phyloP scores from a whole-genome alignment of 78 protist genomes.

The Polysphondylium violaceum region DNA sequence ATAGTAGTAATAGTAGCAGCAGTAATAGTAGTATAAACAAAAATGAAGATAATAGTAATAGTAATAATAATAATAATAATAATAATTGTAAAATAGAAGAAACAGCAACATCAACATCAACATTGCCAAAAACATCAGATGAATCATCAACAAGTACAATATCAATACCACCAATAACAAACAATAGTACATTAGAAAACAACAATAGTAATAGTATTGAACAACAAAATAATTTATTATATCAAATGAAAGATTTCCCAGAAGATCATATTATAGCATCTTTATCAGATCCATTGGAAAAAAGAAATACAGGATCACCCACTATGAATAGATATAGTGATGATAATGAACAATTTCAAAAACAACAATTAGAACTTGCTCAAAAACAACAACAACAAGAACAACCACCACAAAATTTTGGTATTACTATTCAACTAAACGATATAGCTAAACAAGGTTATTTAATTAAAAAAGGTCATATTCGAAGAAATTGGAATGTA shows the following conservation, averaged over 20 bases:
- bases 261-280: constrained; percentile 41
- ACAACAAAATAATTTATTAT: too few relatives aligned
- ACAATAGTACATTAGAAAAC: too few relatives aligned
- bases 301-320: background rate
- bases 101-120: constrained; percentile 1
- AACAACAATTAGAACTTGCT: constrained; percentile 3
- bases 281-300: constrained; percentile 38
- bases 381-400: constrained; percentile 14
- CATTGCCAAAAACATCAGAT: background rate
- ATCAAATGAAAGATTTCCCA: constrained; percentile 15
- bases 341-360: background rate
- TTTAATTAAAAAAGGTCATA: constrained; percentile 70
- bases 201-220: too few relatives aligned
- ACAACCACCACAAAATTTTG: background rate
- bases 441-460: constrained; percentile 75
- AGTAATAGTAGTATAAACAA: background rate
- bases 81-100: background rate
- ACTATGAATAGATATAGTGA: background rate
- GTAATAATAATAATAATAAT: background rate
- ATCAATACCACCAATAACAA: background rate
- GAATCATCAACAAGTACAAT: background rate
- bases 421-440: constrained; percentile 3
- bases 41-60: background rate
- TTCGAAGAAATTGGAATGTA: constrained; percentile 72
- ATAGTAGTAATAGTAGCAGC: background rate